Evolutionary conservation across 192 early-diverging fungal species (phyloP), one percentile per base, ranked within the genome.

Genomic region (Coemansia sp.): DNA sequence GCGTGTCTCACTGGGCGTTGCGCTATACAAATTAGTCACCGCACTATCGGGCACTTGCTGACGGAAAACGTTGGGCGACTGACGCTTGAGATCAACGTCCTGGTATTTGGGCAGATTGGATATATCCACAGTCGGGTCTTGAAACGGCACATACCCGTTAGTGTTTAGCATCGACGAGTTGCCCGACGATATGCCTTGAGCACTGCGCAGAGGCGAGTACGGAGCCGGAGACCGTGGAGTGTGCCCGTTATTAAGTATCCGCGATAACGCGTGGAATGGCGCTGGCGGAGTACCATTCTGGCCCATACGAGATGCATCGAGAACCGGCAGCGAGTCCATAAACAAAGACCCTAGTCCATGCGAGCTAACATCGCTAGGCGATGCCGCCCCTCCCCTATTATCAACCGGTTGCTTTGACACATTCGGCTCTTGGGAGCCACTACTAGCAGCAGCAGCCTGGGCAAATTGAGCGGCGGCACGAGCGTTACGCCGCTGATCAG

Each of bases 41-140:
- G 29, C 53, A 15, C 31, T 62, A 11, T 53, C 43, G 2, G 52
- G 34, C 1, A 18, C 15, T 49, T 40, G 55, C 71, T 20, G 40
- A 12, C 55, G 47, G 20, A 16, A 49, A 11, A 43, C 10, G 11
- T 11, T 11, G 41, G 47, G 47, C 47, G n/a, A 18, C 52, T 55
- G 52, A 24, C 27, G 33, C 5, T 61, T 36, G 27, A 81, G 65
- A n/a, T 62, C 72, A 3, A 84, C 66, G 6, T 70, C 62, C 8
- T 63, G 62, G 52, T 80, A 84, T 5, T 55, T 29, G 5, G 74
- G 74, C 69, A 84, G 49, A 40, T 70, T 62, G 33, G 49, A 61
- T 6, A 84, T 50, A 29, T 84, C 82, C 5, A 84, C 75, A 0
- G 82, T 84, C 3, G 82, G 82, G 7, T 84, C 82, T 67, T 84